Base-by-base conservation (phyloP, 2,329 filamentous ascomycete species). In the Alternaria postmessia region DNA sequence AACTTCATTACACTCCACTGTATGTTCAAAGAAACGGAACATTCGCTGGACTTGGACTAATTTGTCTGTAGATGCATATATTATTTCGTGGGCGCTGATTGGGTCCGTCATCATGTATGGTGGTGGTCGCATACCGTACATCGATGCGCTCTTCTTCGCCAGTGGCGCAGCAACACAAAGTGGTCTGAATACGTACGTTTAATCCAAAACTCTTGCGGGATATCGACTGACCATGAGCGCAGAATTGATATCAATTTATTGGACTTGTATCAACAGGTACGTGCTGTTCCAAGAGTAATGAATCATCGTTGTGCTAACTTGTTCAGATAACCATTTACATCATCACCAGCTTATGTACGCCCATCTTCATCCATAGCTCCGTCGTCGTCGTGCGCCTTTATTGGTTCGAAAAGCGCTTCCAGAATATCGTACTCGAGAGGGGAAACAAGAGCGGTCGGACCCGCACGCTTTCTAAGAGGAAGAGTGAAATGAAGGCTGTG, bases 341-440 rank as follows among this genome's bases (percentile, higher is more conserved):
- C 20, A 67, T 78, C 7, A 62, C 78, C 12, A 77, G 69, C 64
- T 14, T 78, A 26, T 79, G 77, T 65, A 80, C 75, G n/a, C 79
- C 78, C 20, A 80, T 80, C 59, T 78, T 79, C 60, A 80, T 80
- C 51, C 77, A 80, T 57, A 75, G 91, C 2, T 91, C 88, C 44
- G 93, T 99, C 44, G 95, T 99, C 7, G 94, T 97, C 69, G 85
- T 98, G 14, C 91, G 95, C 26, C 83, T 99, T 2, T 97, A 97
- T 80, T 99, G 94, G 94, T 99, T 99, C 75, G 94, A 99, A 79
- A 97, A 96, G 79, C 88, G 94, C 7, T 98, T 99, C 75, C 91
- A 96, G 75, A 86, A 91, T 70, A 87, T 97, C 65, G 93, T 91
- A 14, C 85, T 85, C 34, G 91, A 96, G 69, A 89, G 91, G 1